A percentile compares a stretch with the other conserved stretches of the same genome.
phyloP scores from a whole-genome alignment of 306 rosid genomes.

The Argentina anserina region DNA sequence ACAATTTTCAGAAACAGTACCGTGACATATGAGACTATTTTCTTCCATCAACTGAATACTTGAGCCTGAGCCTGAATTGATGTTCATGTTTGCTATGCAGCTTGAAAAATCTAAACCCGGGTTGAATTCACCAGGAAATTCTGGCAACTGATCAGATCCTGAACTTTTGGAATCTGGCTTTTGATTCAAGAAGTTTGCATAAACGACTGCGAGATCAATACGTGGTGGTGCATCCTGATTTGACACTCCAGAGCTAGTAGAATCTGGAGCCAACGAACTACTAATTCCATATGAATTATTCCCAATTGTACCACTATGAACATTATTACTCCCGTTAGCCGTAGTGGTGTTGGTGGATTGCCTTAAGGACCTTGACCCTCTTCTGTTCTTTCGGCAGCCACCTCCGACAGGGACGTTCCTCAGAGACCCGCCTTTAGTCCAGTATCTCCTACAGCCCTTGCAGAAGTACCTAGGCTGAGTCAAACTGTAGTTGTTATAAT shows the following conservation, averaged over 20 bases:
- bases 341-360: slow-evolving; percentile 4
- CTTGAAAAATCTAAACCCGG: slow-evolving; percentile 37
- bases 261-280: slow-evolving; percentile 21
- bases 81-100: slow-evolving; percentile 15
- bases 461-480: slow-evolving; percentile 84
- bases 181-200: slow-evolving; percentile 67
- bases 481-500: slow-evolving; percentile 81
- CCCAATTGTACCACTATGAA: neutral
- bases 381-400: slow-evolving; percentile 37
- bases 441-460: slow-evolving; percentile 73
- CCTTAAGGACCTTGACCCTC: slow-evolving; percentile 28
- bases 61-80: slow-evolving; percentile 14
- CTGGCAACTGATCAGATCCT: slow-evolving; percentile 26
- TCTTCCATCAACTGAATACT: slow-evolving; percentile 29
- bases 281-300: slow-evolving; percentile 17
- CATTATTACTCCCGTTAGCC: neutral
- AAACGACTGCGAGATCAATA: slow-evolving; percentile 73
- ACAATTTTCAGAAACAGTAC: slow-evolving; percentile 22
- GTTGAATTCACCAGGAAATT: slow-evolving; percentile 30
- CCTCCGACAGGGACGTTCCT: slow-evolving; percentile 74
- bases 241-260: slow-evolving; percentile 32
- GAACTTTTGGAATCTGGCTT: slow-evolving; percentile 35
- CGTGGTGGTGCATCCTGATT: slow-evolving; percentile 45
- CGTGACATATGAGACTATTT: slow-evolving; percentile 28
- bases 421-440: slow-evolving; percentile 88